A percentile compares a stretch with the other conserved stretches of the same genome.
phyloP scores from a whole-genome alignment of 176 grass and related monocot genomes.

The Avena sativa region DNA sequence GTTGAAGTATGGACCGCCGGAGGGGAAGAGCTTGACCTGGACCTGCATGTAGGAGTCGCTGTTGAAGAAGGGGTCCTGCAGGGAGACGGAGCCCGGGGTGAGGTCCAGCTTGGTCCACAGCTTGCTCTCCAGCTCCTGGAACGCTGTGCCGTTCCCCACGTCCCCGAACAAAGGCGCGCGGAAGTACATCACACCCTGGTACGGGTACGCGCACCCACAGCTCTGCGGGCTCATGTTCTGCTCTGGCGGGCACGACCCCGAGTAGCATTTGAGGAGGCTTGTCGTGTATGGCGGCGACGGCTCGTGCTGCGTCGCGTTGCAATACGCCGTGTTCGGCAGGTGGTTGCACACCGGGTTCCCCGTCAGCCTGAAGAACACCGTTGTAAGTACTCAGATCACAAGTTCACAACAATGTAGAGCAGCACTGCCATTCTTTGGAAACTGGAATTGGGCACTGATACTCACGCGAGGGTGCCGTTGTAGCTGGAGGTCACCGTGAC shows the following conservation, averaged over 20 bases:
- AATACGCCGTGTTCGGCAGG: slow-evolving; percentile 43
- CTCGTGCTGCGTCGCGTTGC: slow-evolving; percentile 48
- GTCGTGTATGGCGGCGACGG: slow-evolving; percentile 61
- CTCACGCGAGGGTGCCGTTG: slow-evolving; percentile 79
- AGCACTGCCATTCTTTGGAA: background rate
- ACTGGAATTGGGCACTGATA: background rate
- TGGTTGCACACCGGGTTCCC: slow-evolving; percentile 81
- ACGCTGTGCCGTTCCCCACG: slow-evolving; percentile 68
- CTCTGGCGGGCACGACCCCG: slow-evolving; percentile 51
- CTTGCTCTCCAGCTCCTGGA: slow-evolving; percentile 74
- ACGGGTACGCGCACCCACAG: slow-evolving; percentile 88
- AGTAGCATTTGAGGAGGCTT: slow-evolving; percentile 66
- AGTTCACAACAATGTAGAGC: background rate
- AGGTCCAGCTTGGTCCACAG: slow-evolving; percentile 74
- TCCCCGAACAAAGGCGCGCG: slow-evolving; percentile 69
- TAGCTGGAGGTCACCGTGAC: slow-evolving; percentile 46
- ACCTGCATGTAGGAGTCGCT: slow-evolving; percentile 66
- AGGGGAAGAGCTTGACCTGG: slow-evolving; percentile 84
- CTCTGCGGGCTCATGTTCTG: slow-evolving; percentile 86
- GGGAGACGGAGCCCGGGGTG: slow-evolving; percentile 76
- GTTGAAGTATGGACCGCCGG: slow-evolving; percentile 67
- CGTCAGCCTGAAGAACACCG: slow-evolving; percentile 56
- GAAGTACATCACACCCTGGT: slow-evolving; percentile 78
- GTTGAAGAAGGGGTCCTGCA: slow-evolving; percentile 77
- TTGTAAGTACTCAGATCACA: background rate